Evolutionary conservation across 148 eudicot species (phyloP), one percentile per base, ranked within the genome.

Genomic region (Nyssa sinensis): DNA sequence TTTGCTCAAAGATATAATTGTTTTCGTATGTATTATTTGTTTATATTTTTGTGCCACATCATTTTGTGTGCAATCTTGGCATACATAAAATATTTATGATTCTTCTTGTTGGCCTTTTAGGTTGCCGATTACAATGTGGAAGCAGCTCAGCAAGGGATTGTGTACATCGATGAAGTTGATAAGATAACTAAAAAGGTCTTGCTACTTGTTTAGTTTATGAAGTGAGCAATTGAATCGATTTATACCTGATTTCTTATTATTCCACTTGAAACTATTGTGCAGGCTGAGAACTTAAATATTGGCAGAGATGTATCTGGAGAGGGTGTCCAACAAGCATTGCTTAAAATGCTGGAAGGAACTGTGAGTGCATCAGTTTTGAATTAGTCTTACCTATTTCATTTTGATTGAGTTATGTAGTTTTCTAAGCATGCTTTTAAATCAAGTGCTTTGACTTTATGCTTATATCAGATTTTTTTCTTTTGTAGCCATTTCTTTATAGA

Each of bases 311-410:
- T 83, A 67, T 83, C 86, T 9, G 83, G 86, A 25, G 86, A 83
- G 75, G 86, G 86, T 74, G 86, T 83, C 33, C 86, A 83, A 61
- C 86, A 83, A 73, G 81, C 83, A 16, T 75, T 83, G 58, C 70
- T 83, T 63, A 83, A 83, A 77, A 83, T 83, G 83, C 60, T 83
- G 71, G 86, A 83, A 80, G 86, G 86, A 80, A 80, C 83, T 24
- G 86, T 83, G 74, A 70, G 83, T 80, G 33, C 41, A 19, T 49
- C 41, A 32, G 27, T 29, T 31, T 72, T 12, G 19, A 6, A 65
- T 53, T 47, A 13, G 21, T 14, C 57, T 49, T 17, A 3, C 3
- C 24, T n/a, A 7, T 19, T 55, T n/a, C 17, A 55, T 19, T 55
- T 55, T 55, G 23, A 55, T 55, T 19, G 21, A 17, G 31, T 19